These are phyloP conservation scores for Terfezia claveryi DNA, from an alignment of 495 filamentous ascomycete genomes.

Conservation along the genomic window DNA sequence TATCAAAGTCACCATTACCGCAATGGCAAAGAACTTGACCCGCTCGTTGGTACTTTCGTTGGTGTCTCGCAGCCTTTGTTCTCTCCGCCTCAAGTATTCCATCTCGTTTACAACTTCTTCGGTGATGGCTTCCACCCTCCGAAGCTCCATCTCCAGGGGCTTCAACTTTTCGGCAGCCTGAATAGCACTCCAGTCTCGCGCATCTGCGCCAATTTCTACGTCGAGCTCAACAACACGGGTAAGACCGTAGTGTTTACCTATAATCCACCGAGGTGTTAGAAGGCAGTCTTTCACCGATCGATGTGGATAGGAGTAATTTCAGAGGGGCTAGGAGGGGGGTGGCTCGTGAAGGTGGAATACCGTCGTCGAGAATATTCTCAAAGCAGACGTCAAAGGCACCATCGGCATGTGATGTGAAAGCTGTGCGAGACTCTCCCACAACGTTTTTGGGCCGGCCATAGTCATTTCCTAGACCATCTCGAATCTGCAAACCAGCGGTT, in stretches of 20 bases:
- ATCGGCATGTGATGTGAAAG: slow-evolving; percentile 88
- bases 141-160: slow-evolving; percentile 86
- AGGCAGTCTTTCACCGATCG: too few relatives aligned
- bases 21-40: slow-evolving; percentile 95
- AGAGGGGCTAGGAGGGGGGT: background rate
- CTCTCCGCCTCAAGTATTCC: slow-evolving; percentile 73
- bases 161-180: slow-evolving; percentile 95
- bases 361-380: slow-evolving; percentile 52
- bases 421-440: slow-evolving; percentile 73
- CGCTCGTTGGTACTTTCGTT: slow-evolving; percentile 98
- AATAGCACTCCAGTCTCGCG: slow-evolving; percentile 92
- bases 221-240: slow-evolving; percentile 76
- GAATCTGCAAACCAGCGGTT: slow-evolving; percentile 37
- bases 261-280: background rate
- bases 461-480: slow-evolving; percentile 84
- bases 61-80: slow-evolving; percentile 92
- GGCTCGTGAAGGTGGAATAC: slow-evolving; percentile 16
- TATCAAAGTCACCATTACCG: slow-evolving; percentile 82
- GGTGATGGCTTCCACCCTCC: slow-evolving; percentile 76
- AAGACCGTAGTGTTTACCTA: slow-evolving; percentile 29
- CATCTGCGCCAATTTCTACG: slow-evolving; percentile 95
- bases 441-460: slow-evolving; percentile 81
- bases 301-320: background rate
- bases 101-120: slow-evolving; percentile 64
- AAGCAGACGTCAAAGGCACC: slow-evolving; percentile 95